phyloP scores from a whole-genome alignment of 1,284 basidiomycete genomes.

The Fistulinella staudtii region DNA sequence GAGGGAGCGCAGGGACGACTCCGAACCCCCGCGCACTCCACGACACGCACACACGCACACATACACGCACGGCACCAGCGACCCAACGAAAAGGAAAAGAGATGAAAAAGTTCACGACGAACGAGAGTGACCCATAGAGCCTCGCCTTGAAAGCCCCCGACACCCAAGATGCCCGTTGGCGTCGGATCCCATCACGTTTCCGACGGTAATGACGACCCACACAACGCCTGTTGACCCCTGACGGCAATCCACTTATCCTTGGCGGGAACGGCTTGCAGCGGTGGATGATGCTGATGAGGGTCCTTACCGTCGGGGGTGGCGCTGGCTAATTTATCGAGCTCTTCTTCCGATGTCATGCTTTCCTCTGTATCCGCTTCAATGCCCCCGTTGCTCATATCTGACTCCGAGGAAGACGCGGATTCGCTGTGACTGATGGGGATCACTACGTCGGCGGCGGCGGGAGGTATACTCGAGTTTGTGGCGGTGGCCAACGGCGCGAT shows the following conservation, averaged over 20 bases:
- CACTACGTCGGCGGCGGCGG: slow-evolving; percentile 31
- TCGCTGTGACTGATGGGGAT: slow-evolving; percentile 22
- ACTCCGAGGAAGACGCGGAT: slow-evolving; percentile 47
- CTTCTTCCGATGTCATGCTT: slow-evolving; percentile 70
- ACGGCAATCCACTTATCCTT: slow-evolving; percentile 76
- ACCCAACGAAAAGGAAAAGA: slow-evolving; percentile 4
- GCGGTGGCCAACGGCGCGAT: slow-evolving; percentile 19
- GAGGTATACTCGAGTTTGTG: slow-evolving; percentile 14
- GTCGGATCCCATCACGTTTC: slow-evolving; percentile 4
- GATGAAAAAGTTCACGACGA: slow-evolving; percentile 13
- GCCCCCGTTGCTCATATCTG: slow-evolving; percentile 52
- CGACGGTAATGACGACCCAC: slow-evolving; percentile 9
- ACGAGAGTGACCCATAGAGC: neutral
- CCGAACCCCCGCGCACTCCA: neutral
- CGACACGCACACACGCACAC: neutral
- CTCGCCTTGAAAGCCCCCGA: neutral
- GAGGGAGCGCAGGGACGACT: neutral
- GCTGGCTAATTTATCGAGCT: slow-evolving; percentile 42
- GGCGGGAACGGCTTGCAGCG: slow-evolving; percentile 3
- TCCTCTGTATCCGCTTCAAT: slow-evolving; percentile 70
- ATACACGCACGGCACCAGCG: neutral
- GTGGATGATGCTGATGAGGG: neutral
- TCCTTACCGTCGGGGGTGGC: slow-evolving; percentile 31
- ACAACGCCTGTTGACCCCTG: slow-evolving; percentile 32
- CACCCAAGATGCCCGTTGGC: neutral